Conservation (phyloP, 2,329 filamentous ascomycete genomes). For the Microdochium bolleyi region DNA sequence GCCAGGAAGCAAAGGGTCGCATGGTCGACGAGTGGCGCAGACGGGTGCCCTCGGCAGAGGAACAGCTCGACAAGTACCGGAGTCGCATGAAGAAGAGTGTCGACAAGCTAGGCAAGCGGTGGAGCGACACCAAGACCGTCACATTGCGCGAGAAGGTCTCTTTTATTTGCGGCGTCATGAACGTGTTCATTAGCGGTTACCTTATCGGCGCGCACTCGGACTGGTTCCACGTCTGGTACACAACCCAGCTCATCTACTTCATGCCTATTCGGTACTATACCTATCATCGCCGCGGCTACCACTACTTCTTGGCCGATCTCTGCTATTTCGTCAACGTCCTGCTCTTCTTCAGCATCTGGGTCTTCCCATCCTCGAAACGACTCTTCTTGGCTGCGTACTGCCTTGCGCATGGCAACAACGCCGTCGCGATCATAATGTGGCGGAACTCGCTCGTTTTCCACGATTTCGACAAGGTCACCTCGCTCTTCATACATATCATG, state of each 20-base stretch:
- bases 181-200: slow-evolving; percentile 95
- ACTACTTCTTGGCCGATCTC: slow-evolving; percentile 94
- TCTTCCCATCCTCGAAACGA: slow-evolving; percentile 82
- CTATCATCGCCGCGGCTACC: slow-evolving; percentile 85
- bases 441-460: slow-evolving; percentile 97
- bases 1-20: slow-evolving; percentile 73
- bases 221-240: slow-evolving; percentile 91
- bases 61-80: slow-evolving; percentile 86
- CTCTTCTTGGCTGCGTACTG: slow-evolving; percentile 91
- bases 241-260: slow-evolving; percentile 79
- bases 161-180: slow-evolving; percentile 93
- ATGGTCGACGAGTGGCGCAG: slow-evolving; percentile 92
- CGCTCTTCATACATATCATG: slow-evolving; percentile 99
- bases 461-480: slow-evolving; percentile 95
- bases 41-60: slow-evolving; percentile 77
- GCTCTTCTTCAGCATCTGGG: slow-evolving; percentile 74
- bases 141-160: slow-evolving; percentile 88
- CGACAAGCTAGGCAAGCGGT: slow-evolving; percentile 76
- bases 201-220: slow-evolving; percentile 80
- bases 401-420: slow-evolving; percentile 91
- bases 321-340: slow-evolving; percentile 98
- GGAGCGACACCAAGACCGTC: slow-evolving; percentile 85
- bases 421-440: slow-evolving; percentile 98
- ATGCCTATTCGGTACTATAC: slow-evolving; percentile 93
- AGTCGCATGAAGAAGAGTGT: slow-evolving; percentile 81